Evolutionary conservation across 73 alveolate species (phyloP).

Genomic region (Symbiodinium pilosum): DNA sequence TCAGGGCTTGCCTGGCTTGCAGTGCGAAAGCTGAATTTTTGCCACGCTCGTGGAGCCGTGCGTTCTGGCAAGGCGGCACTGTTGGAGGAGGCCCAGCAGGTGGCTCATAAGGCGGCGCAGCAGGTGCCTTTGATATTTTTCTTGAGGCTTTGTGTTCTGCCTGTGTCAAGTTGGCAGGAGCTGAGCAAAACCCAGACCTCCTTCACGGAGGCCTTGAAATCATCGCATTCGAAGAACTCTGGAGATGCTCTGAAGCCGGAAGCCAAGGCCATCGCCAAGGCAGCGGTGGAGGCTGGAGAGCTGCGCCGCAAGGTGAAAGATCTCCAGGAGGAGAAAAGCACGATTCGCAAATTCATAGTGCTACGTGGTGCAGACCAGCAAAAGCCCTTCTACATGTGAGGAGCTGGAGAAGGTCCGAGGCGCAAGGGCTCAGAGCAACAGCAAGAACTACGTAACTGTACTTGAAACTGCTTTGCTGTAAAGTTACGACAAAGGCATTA

Average conservation of each 20-base stretch:
- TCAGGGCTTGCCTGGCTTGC: not conserved
- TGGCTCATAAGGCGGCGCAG: not conserved
- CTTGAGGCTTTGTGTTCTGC: too few relatives aligned
- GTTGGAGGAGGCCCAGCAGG: constrained; percentile 6
- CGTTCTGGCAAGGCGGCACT: not conserved
- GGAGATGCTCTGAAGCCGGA: not conserved
- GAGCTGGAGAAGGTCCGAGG: constrained; percentile 11
- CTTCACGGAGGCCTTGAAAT: not conserved
- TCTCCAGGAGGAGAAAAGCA: not conserved
- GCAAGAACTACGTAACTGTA: too few relatives aligned
- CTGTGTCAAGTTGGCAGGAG: not conserved
- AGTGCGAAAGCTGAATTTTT: too few relatives aligned
- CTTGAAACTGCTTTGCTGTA: too few relatives aligned
- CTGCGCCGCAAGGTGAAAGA: constrained; percentile 5
- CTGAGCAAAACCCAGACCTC: not conserved
- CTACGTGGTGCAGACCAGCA: too few relatives aligned
- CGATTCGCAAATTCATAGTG: not conserved
- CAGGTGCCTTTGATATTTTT: not conserved
- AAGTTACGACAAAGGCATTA: too few relatives aligned
- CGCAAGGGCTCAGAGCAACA: too few relatives aligned
- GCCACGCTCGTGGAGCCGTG: not conserved
- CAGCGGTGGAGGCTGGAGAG: not conserved
- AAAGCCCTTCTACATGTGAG: not conserved
- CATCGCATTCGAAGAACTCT: too few relatives aligned
- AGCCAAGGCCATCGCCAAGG: constrained; percentile 8